Evolutionary conservation across 352 stramenopile species (phyloP).

Genomic region (Phytophthora crassamura): DNA sequence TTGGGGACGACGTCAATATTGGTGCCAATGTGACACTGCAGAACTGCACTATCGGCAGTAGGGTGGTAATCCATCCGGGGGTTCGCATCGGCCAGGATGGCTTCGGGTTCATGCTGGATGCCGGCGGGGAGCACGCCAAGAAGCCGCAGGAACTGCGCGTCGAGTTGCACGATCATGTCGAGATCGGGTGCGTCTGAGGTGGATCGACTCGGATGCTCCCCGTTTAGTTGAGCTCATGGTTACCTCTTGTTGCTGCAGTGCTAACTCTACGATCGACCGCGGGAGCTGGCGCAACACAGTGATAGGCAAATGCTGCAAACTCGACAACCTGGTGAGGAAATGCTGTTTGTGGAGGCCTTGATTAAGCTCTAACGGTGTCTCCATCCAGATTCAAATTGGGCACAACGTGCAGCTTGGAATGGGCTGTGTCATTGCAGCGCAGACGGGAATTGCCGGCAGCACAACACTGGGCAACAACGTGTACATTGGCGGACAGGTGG

Average conservation of each 20-base stretch:
- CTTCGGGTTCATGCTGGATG: constrained; percentile 81
- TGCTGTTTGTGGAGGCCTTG: background rate
- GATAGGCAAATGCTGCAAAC: constrained; percentile 74
- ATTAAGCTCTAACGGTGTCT: background rate
- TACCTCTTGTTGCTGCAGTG: constrained; percentile 31
- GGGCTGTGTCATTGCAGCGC: constrained; percentile 78
- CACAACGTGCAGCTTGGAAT: constrained; percentile 85
- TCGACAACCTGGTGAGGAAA: constrained; percentile 77
- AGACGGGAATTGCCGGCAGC: constrained; percentile 86
- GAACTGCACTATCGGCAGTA: constrained; percentile 70
- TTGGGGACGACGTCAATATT: constrained; percentile 62
- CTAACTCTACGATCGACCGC: constrained; percentile 83
- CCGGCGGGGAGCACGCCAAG: constrained; percentile 69
- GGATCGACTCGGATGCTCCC: no score
- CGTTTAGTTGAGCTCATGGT: no score
- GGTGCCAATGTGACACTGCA: constrained; percentile 64
- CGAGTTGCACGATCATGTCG: constrained; percentile 81
- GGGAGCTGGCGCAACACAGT: constrained; percentile 88
- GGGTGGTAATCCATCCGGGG: constrained; percentile 78
- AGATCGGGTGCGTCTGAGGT: constrained; percentile 65
- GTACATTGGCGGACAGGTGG: constrained; percentile 83
- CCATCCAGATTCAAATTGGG: constrained; percentile 82
- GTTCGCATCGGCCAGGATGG: constrained; percentile 81
- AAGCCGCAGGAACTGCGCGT: constrained; percentile 84
- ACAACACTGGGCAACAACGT: constrained; percentile 80